phyloP scores from a whole-genome alignment of 345 rosid genomes.

The Psidium friedrichsthalianum region DNA sequence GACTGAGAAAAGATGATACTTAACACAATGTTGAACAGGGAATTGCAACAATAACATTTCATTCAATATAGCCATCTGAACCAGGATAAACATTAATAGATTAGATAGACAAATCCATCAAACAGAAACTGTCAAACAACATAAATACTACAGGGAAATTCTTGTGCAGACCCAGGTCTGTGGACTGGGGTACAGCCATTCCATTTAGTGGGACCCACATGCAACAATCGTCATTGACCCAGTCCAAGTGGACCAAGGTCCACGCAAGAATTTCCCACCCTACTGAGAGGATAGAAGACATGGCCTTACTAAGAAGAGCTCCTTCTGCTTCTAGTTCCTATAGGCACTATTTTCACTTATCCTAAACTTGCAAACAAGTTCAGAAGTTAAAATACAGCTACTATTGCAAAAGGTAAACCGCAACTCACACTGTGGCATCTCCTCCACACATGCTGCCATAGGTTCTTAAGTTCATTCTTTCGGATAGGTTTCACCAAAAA shows the following conservation, averaged over 20 bases:
- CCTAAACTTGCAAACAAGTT: not conserved
- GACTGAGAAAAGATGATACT: constrained; percentile 28
- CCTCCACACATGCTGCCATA: constrained; percentile 88
- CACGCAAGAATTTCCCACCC: not conserved
- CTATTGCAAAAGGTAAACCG: not conserved
- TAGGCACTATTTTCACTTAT: not conserved
- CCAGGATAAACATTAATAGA: not conserved
- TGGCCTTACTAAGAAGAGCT: not conserved
- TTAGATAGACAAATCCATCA: not conserved
- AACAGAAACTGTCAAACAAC: not conserved
- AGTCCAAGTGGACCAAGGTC: not conserved
- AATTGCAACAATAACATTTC: not conserved
- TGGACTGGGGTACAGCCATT: not conserved
- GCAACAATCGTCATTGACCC: not conserved
- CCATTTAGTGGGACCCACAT: not conserved
- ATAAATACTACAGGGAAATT: not conserved
- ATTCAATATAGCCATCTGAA: not conserved
- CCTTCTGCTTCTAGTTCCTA: not conserved
- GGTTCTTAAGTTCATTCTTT: constrained; percentile 76
- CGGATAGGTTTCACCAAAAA: constrained; percentile 76
- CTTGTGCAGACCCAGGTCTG: not conserved
- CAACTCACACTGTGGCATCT: constrained; percentile 68
- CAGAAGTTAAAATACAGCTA: not conserved
- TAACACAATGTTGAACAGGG: not conserved
- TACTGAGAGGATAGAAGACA: not conserved